Evolutionary conservation across 257 asterid genomes (phyloP).

Genomic region (Primulina eburnea): DNA sequence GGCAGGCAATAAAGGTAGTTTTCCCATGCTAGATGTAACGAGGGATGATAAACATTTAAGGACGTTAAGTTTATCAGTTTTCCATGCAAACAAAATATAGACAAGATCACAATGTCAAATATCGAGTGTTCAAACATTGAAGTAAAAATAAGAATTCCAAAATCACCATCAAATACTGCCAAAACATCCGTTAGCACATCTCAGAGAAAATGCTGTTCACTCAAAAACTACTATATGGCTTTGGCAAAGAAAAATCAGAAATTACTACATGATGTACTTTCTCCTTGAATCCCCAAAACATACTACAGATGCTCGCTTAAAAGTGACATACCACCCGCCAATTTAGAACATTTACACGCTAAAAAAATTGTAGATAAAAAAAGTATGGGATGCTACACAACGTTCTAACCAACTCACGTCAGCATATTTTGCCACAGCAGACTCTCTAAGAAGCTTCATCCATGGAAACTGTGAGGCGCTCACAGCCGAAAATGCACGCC

Average conservation of each 20-base stretch:
- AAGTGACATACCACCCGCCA: not conserved
- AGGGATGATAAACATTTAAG: no score
- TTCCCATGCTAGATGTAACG: no score
- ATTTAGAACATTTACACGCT: no score
- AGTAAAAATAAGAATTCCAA: no score
- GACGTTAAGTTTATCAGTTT: no score
- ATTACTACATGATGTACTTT: not conserved
- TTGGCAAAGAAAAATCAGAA: not conserved
- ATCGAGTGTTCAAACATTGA: no score
- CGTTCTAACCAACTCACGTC: constrained; percentile 54
- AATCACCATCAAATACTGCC: not conserved
- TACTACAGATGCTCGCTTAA: not conserved
- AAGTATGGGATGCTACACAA: no score
- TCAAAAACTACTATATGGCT: not conserved
- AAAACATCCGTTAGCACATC: not conserved
- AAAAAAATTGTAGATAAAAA: no score
- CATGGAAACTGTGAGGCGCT: constrained; percentile 78
- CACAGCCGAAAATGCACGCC: constrained; percentile 81
- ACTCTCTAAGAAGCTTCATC: constrained; percentile 83
- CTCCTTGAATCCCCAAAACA: not conserved
- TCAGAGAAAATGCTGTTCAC: not conserved
- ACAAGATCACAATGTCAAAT: no score
- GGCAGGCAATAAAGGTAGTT: no score
- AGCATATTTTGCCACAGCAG: constrained; percentile 56
- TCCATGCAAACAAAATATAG: no score